phyloP scores from a whole-genome alignment of 2,329 filamentous ascomycete genomes.

The Neonectria faginata region DNA sequence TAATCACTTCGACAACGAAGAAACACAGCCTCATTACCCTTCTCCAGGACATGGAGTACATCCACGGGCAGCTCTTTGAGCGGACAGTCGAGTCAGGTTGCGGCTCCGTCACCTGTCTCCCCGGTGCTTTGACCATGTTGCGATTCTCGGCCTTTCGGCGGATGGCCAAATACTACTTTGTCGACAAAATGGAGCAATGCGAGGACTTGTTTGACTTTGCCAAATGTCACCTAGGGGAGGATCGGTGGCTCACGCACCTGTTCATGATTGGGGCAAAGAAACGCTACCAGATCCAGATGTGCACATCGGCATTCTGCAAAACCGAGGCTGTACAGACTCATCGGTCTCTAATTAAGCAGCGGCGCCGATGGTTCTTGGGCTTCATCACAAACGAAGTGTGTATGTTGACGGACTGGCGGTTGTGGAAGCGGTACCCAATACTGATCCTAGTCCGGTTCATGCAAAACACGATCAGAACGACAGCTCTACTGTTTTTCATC shows the following conservation, averaged over 20 bases:
- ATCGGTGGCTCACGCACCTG: slow-evolving; percentile 95
- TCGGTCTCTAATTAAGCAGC: slow-evolving; percentile 88
- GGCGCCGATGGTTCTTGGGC: slow-evolving; percentile 94
- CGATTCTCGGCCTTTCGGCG: slow-evolving; percentile 95
- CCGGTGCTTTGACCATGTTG: slow-evolving; percentile 93
- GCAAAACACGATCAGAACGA: slow-evolving; percentile 96
- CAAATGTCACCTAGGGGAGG: slow-evolving; percentile 94
- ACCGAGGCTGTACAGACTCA: slow-evolving; percentile 96
- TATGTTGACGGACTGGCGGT: slow-evolving; percentile 93
- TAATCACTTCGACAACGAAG: slow-evolving; percentile 93
- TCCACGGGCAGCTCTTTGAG: slow-evolving; percentile 96
- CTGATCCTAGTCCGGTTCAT: slow-evolving; percentile 89
- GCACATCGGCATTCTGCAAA: slow-evolving; percentile 97
- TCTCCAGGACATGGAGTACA: slow-evolving; percentile 97
- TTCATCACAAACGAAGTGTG: slow-evolving; percentile 99
- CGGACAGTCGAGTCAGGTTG: slow-evolving; percentile 95
- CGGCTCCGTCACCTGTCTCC: slow-evolving; percentile 92
- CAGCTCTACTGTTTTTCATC: slow-evolving; percentile 92
- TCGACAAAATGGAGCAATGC: slow-evolving; percentile 94
- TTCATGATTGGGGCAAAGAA: slow-evolving; percentile 98
- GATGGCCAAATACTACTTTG: slow-evolving; percentile 99
- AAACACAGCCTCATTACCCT: slow-evolving; percentile 91
- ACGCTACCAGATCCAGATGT: slow-evolving; percentile 96
- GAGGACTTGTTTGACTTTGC: slow-evolving; percentile 97
- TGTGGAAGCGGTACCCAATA: slow-evolving; percentile 92